phyloP scores from a whole-genome alignment of 805 yeast species.

The Saturnispora mendoncae region DNA sequence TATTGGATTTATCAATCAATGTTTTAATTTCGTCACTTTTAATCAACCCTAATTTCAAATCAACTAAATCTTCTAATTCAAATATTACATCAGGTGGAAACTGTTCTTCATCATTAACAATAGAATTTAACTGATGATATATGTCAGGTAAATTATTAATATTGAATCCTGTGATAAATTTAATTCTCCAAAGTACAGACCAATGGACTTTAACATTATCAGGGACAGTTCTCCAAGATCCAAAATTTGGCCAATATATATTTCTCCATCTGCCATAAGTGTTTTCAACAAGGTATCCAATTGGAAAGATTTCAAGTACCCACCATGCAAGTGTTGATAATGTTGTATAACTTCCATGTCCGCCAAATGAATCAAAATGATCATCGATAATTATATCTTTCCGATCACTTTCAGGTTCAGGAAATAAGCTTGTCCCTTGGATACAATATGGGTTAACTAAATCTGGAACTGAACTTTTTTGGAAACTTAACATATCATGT shows the following conservation, averaged over 20 bases:
- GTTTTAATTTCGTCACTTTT: slow-evolving; percentile 11
- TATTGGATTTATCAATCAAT: neutral
- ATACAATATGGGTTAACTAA: slow-evolving; percentile 4
- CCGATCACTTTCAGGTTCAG: slow-evolving; percentile 9
- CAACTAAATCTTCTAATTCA: slow-evolving; percentile 15
- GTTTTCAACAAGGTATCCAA: slow-evolving; percentile 43
- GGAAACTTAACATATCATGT: neutral
- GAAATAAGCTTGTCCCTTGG: slow-evolving; percentile 11
- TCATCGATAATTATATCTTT: slow-evolving; percentile 18
- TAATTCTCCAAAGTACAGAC: slow-evolving; percentile 53
- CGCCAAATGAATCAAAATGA: slow-evolving; percentile 28
- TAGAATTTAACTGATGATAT: slow-evolving; percentile 15
- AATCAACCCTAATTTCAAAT: slow-evolving; percentile 17
- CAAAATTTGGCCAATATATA: slow-evolving; percentile 47
- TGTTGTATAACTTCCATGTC: slow-evolving; percentile 30
- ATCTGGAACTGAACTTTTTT: neutral
- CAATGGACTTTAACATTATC: slow-evolving; percentile 41
- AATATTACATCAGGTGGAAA: neutral
- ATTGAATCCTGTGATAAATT: slow-evolving; percentile 36
- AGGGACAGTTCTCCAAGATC: slow-evolving; percentile 44
- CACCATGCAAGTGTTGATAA: slow-evolving; percentile 42
- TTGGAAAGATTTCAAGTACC: slow-evolving; percentile 52
- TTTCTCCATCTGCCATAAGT: slow-evolving; percentile 41
- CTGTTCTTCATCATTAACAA: neutral
- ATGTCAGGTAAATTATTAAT: slow-evolving; percentile 29